These are phyloP conservation scores for Rhodotorula sp. DNA, from an alignment of 1,284 basidiomycete species.

Conservation along the genomic window DNA sequence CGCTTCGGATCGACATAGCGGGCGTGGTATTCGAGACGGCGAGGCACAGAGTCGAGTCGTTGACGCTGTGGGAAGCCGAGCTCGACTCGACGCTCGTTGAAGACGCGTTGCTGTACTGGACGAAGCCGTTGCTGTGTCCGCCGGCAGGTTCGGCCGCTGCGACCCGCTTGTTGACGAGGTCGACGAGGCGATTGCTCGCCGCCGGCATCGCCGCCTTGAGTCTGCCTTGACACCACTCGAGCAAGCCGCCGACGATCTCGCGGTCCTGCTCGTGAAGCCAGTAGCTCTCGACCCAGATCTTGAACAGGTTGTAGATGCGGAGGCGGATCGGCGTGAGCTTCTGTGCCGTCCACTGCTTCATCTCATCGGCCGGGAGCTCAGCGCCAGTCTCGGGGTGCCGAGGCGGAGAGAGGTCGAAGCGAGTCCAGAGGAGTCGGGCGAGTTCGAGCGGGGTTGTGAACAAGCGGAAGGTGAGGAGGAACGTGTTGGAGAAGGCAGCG, in stretches of 20 bases:
- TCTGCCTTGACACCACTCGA: conserved; percentile 64
- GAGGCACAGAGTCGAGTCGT: conserved; percentile 33
- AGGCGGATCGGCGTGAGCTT: conserved; percentile 86
- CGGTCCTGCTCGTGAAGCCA: conserved; percentile 65
- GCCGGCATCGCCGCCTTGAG: conserved; percentile 64
- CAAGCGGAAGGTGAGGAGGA: conserved; percentile 94
- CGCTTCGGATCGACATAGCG: conserved; percentile 23
- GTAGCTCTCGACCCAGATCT: conserved; percentile 86
- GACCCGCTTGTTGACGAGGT: conserved; percentile 60
- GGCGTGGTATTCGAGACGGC: conserved; percentile 21
- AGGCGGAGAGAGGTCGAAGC: conserved; percentile 70
- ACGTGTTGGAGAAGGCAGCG: conserved; percentile 76
- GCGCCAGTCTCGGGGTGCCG: conserved; percentile 33
- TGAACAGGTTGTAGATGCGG: conserved; percentile 86
- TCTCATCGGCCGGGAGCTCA: conserved; percentile 59
- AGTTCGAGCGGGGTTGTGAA: conserved; percentile 79
- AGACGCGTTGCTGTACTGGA: not conserved
- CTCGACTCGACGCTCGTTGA: not conserved
- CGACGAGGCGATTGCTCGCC: conserved; percentile 68
- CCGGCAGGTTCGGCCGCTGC: conserved; percentile 37
- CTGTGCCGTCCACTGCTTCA: conserved; percentile 72
- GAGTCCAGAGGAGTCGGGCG: conserved; percentile 69
- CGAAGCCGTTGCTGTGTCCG: not conserved
- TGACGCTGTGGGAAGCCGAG: conserved; percentile 2
- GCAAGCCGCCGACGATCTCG: conserved; percentile 58